Percentiles rank a stretch among this genome's conserved stretches.
Evolutionary conservation across 148 eudicot species (phyloP).

Genomic region (Spergularia marina): DNA sequence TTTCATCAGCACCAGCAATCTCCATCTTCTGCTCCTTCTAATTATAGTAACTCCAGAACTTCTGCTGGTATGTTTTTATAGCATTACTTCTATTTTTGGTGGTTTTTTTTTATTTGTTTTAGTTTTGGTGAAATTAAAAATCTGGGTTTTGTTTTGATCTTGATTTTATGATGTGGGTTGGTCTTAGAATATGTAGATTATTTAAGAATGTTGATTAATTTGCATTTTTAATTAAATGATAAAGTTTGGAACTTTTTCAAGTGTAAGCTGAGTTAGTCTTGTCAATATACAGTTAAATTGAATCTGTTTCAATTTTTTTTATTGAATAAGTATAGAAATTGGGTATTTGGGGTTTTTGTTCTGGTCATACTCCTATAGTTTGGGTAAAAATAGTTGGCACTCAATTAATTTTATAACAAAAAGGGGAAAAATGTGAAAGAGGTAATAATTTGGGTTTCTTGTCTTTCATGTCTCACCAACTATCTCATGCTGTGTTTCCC

Average conservation of each 20-base stretch:
- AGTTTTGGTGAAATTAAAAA: constrained; percentile 5
- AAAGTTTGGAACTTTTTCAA: constrained; percentile 20
- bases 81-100: not conserved
- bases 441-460: constrained; percentile 8
- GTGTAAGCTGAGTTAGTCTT: constrained; percentile 19
- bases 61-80: constrained; percentile 31
- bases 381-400: constrained; percentile 18
- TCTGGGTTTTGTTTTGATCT: constrained; percentile 22
- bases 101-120: not conserved
- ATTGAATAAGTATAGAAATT: not conserved
- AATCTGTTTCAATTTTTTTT: constrained; percentile 1
- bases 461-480: constrained; percentile 22
- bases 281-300: constrained; percentile 25
- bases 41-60: constrained; percentile 24
- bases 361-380: not conserved
- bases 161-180: constrained; percentile 23
- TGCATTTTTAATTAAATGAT: not conserved
- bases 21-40: constrained; percentile 21
- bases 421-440: not conserved
- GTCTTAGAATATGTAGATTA: not conserved
- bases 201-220: not conserved
- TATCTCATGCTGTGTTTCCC: constrained; percentile 19
- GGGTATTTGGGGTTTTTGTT: constrained; percentile 8
- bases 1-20: constrained; percentile 31
- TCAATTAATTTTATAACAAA: constrained; percentile 18